Evolutionary conservation across 306 rosid genomes (phyloP).

Genomic region (Cercis canadensis): DNA sequence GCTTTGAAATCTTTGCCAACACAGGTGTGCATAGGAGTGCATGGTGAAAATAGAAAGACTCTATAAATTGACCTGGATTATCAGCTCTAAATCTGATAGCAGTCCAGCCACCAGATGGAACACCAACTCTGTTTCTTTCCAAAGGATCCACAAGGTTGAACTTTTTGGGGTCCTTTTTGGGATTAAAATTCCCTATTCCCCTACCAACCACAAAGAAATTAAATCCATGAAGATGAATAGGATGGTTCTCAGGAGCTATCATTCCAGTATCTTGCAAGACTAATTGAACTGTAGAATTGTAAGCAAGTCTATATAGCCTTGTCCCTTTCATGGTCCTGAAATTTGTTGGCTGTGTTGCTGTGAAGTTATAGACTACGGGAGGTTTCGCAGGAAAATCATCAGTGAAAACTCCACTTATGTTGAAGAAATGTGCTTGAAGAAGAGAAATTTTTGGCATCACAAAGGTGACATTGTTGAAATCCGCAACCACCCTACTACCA

Average conservation of each 20-base stretch:
- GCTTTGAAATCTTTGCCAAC: too few relatives aligned
- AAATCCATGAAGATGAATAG: conserved; percentile 85
- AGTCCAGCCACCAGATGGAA: conserved; percentile 86
- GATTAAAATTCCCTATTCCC: conserved; percentile 74
- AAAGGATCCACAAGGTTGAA: conserved; percentile 84
- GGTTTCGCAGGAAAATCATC: conserved; percentile 85
- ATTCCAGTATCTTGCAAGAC: conserved; percentile 87
- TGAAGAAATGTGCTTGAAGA: conserved; percentile 86
- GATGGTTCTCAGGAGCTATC: conserved; percentile 85
- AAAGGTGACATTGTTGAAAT: conserved; percentile 75
- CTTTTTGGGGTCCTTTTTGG: conserved; percentile 57
- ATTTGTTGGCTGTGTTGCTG: conserved; percentile 63
- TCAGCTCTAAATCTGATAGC: conserved; percentile 86
- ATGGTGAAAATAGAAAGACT: too few relatives aligned
- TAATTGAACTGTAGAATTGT: conserved; percentile 74
- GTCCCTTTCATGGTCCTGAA: conserved; percentile 67
- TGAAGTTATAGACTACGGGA: conserved; percentile 54
- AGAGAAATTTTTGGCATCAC: conserved; percentile 78
- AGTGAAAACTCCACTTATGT: conserved; percentile 71
- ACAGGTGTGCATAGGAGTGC: too few relatives aligned
- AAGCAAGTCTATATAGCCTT: conserved; percentile 71
- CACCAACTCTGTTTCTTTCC: conserved; percentile 82
- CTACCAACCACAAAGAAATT: conserved; percentile 81
- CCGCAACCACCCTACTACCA: conserved; percentile 69
- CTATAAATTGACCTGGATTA: conserved; percentile 69